Evolutionary conservation across 768 basidiomycete species (phyloP).

Genomic region (Pleurotus djamor): DNA sequence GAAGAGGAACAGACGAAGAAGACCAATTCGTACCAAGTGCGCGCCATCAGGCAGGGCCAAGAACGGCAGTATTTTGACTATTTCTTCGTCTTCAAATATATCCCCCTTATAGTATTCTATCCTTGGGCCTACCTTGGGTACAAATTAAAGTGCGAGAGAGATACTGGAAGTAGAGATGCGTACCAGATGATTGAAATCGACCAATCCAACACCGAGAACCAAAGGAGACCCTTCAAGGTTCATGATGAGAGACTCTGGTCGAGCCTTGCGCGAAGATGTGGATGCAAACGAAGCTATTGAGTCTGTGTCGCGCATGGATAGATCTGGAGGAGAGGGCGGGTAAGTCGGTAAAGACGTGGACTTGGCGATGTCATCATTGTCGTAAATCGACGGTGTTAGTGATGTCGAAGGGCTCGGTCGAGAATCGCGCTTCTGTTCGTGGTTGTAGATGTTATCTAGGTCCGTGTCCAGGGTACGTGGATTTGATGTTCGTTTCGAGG

Average conservation of each 20-base stretch:
- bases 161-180: constrained; percentile 19
- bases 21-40: constrained; percentile 65
- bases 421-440: constrained; percentile 23
- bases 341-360: constrained; percentile 44
- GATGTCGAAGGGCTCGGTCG: constrained; percentile 53
- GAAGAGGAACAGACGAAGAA: background rate
- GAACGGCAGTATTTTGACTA: constrained; percentile 86
- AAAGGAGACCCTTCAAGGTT: constrained; percentile 57
- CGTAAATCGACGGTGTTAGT: constrained; percentile 43
- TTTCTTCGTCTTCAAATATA: constrained; percentile 82
- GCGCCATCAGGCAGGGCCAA: constrained; percentile 97
- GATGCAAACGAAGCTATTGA: constrained; percentile 67
- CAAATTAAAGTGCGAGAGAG: constrained; percentile 9
- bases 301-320: constrained; percentile 39
- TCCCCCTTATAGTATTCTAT: constrained; percentile 83
- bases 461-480: constrained; percentile 52
- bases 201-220: constrained; percentile 84
- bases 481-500: constrained; percentile 39
- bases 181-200: constrained; percentile 95
- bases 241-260: constrained; percentile 79
- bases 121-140: constrained; percentile 80
- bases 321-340: constrained; percentile 48
- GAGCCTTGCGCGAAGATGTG: constrained; percentile 59
- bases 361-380: constrained; percentile 30
- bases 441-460: constrained; percentile 49